Base-by-base conservation (phyloP, 768 basidiomycete species). In the Russula sp. region DNA sequence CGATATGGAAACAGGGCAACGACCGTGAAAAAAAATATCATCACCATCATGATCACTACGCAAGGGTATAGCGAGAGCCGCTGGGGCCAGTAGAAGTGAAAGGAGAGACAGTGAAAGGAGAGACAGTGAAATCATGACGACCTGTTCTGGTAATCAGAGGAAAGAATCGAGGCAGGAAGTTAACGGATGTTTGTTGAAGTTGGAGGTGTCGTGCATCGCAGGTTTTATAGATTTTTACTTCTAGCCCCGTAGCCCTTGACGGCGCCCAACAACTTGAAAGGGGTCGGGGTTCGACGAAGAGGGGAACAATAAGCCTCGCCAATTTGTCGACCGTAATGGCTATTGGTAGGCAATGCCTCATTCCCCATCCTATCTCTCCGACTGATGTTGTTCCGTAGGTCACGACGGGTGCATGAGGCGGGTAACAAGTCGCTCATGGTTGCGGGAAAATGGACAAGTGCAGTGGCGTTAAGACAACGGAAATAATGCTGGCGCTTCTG, bases 1-100 rank as follows among this genome's bases (percentile, higher is more conserved):
- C 2, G 44, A 34, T 3, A 32, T 14, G n/a, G 61, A 40, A 14
- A 62, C 22, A 32, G 4, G 1, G 54, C 36, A 50, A 34, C 9
- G 7, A n/a, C 44, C n/a, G 0, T 46, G n/a, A 22, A 3, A n/a
- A 30, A 5, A n/a, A n/a, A n/a, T n/a, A n/a, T n/a, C n/a, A n/a
- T n/a, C 28, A 4, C 44, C 10, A 38, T 36, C n/a, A n/a, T n/a
- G n/a, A n/a, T n/a, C 38, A 14, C 4, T 18, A 5, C 9, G 44
- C 11, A 28, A 56, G 6, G 63, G 53, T 13, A 53, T 20, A 5
- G 60, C 60, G 42, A 62, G 36, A 32, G 38, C n/a, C 0, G 22
- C 9, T 2, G 52, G 9, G 26, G 60, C 40, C 20, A 65, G 40
- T 11, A 57, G n/a, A 11, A 65, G 40, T 20, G 49, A 51, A 46